Conservation (phyloP, 169 alveolate genomes). For the Plasmodium yoelii region DNA sequence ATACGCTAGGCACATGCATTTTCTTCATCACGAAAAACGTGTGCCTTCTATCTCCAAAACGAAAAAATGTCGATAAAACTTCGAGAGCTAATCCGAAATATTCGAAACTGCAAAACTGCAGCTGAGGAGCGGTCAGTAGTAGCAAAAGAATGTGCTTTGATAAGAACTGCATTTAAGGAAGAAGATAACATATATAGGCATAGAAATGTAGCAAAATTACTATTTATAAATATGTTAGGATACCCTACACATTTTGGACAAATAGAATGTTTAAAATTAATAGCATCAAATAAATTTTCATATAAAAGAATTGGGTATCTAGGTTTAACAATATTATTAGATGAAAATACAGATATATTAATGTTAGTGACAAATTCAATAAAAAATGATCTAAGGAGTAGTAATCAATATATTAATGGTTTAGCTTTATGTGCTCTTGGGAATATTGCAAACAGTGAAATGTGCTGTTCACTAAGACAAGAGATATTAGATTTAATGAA, state of each 20-base stretch:
- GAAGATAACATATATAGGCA: slow-evolving; percentile 91
- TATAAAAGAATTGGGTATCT: slow-evolving; percentile 98
- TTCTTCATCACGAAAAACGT: background rate
- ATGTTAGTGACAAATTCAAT: slow-evolving; percentile 98
- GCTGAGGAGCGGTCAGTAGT: slow-evolving; percentile 99
- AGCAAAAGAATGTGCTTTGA: slow-evolving; percentile 98
- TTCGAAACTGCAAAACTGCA: slow-evolving; percentile 98
- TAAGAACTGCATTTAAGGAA: slow-evolving; percentile 96
- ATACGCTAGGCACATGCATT: too few relatives aligned
- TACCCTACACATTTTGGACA: slow-evolving; percentile 97
- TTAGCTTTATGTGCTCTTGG: slow-evolving; percentile 98
- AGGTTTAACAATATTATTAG: slow-evolving; percentile 96
- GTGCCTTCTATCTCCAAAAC: background rate
- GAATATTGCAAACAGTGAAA: slow-evolving; percentile 97
- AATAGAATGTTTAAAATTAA: slow-evolving; percentile 97
- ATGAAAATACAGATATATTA: slow-evolving; percentile 97
- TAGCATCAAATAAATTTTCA: slow-evolving; percentile 96
- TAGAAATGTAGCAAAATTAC: slow-evolving; percentile 97
- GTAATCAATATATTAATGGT: slow-evolving; percentile 95
- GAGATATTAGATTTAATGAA: slow-evolving; percentile 93
- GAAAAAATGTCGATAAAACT: slow-evolving; percentile 90
- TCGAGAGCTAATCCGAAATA: slow-evolving; percentile 96
- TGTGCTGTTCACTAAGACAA: slow-evolving; percentile 95
- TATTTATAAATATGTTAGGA: slow-evolving; percentile 97
- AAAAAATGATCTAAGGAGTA: slow-evolving; percentile 96